Evolutionary conservation across 208 protist genomes (phyloP).

Genomic region (Borovskyia barvae): DNA sequence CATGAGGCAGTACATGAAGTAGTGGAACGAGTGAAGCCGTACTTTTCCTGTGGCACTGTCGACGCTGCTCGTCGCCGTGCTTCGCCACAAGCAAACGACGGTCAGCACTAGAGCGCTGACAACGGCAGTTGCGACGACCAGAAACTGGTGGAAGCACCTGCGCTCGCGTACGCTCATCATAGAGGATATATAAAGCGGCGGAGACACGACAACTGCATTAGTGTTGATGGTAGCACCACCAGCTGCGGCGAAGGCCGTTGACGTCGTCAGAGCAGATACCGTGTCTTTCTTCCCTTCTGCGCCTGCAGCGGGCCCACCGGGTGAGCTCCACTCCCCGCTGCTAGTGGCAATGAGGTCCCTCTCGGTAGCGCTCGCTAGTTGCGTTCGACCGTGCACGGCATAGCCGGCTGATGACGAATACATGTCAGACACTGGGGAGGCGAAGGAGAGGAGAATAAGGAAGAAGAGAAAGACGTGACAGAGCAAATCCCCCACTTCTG

Average conservation of each 20-base stretch:
- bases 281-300: not conserved
- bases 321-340: too few relatives aligned
- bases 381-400: conserved; percentile 1
- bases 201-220: not conserved
- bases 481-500: too few relatives aligned
- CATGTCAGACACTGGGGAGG: too few relatives aligned
- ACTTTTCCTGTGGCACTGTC: conserved; percentile 22
- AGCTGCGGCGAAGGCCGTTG: not conserved
- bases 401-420: not conserved
- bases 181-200: not conserved
- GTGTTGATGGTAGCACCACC: too few relatives aligned
- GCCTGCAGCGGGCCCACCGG: not conserved
- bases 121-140: not conserved
- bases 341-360: not conserved
- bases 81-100: conserved; percentile 12
- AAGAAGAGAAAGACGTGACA: too few relatives aligned
- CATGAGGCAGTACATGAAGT: conserved; percentile 68
- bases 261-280: not conserved
- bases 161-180: conserved; percentile 12
- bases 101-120: not conserved
- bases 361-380: too few relatives aligned
- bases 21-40: conserved; percentile 35
- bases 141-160: conserved; percentile 12
- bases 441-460: too few relatives aligned
- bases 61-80: conserved; percentile 1